Evolutionary conservation across 179 eudicot genomes (phyloP).

Genomic region (Beta corolliflora): DNA sequence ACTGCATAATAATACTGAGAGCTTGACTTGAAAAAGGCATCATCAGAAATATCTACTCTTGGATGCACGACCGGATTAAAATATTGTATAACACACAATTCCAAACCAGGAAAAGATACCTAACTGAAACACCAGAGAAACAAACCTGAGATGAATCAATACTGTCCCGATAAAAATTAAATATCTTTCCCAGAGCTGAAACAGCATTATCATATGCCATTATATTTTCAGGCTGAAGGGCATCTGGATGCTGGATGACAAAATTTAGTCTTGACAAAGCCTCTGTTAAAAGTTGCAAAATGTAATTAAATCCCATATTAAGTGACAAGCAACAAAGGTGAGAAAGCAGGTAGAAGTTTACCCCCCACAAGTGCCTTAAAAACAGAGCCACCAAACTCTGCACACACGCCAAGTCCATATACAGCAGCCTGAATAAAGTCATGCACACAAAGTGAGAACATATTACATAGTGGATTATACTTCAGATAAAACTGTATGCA

Average conservation of each 20-base stretch:
- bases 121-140: conserved; percentile 10
- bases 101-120: neutral
- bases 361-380: conserved; percentile 93
- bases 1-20: neutral
- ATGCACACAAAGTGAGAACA: conserved; percentile 8
- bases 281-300: conserved; percentile 45
- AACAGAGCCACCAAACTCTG: conserved; percentile 83
- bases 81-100: neutral
- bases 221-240: conserved; percentile 64
- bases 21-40: neutral
- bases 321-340: neutral
- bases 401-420: conserved; percentile 96
- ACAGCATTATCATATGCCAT: conserved; percentile 99
- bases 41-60: neutral
- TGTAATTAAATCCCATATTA: neutral
- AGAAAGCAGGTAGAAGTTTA: conserved; percentile 27
- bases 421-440: conserved; percentile 77
- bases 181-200: conserved; percentile 92
- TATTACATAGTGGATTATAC: neutral
- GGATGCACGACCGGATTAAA: neutral
- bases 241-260: conserved; percentile 73
- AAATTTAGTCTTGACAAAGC: conserved; percentile 88
- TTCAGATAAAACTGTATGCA: neutral
- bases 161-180: conserved; percentile 81
- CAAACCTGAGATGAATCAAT: conserved; percentile 87